phyloP scores from a whole-genome alignment of 352 stramenopile genomes.

The Pythium coloratum region DNA sequence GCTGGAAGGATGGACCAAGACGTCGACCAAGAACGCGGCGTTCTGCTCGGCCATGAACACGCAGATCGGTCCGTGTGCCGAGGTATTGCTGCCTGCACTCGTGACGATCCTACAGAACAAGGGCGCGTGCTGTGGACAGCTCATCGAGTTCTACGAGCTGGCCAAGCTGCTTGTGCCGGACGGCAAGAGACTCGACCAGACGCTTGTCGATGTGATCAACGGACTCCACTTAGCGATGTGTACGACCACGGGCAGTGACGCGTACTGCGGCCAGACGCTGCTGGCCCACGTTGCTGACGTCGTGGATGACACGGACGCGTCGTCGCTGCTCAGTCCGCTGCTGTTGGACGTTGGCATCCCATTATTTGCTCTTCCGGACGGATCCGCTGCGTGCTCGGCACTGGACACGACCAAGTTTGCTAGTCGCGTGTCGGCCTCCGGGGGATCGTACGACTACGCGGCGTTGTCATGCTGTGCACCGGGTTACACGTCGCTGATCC shows the following conservation, averaged over 20 bases:
- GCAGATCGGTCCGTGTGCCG: constrained; percentile 42
- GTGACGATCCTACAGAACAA: constrained; percentile 45
- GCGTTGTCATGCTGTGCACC: constrained; percentile 47
- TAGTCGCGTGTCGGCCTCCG: constrained; percentile 35
- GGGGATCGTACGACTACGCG: constrained; percentile 41
- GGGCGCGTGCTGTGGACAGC: constrained; percentile 45
- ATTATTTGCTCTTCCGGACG: constrained; percentile 46
- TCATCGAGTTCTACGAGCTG: constrained; percentile 50
- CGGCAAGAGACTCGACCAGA: constrained; percentile 46
- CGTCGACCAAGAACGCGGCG: constrained; percentile 39
- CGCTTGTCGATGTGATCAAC: constrained; percentile 46
- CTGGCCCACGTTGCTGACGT: constrained; percentile 39
- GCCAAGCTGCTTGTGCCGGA: constrained; percentile 45
- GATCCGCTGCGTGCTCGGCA: constrained; percentile 36
- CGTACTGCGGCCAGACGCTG: constrained; percentile 44
- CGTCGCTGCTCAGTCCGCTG: constrained; percentile 43
- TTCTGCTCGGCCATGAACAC: constrained; percentile 67
- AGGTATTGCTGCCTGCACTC: constrained; percentile 44
- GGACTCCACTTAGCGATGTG: constrained; percentile 60
- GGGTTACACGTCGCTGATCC: constrained; percentile 38
- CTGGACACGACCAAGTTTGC: constrained; percentile 40
- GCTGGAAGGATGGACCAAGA: constrained; percentile 41
- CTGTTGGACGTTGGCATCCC: constrained; percentile 47
- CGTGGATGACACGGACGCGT: constrained; percentile 27
- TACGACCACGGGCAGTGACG: constrained; percentile 20